These are phyloP conservation scores for Cystofilobasidium ferigula DNA, from an alignment of 768 basidiomycete species.

Conservation along the genomic window DNA sequence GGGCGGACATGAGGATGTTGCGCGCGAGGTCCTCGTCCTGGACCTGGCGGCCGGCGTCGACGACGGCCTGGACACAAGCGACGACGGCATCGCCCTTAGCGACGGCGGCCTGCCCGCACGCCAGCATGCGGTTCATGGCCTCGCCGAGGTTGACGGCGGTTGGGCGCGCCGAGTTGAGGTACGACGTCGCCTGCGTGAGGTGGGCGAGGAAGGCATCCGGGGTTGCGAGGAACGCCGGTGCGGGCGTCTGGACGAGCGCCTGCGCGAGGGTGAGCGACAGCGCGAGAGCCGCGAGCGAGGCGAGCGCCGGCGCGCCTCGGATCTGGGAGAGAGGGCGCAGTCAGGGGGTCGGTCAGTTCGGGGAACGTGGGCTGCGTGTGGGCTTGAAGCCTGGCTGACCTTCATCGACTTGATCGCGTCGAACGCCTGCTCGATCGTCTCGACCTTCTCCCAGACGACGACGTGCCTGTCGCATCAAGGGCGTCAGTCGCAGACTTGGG, in stretches of 20 bases:
- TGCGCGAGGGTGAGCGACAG: conserved; percentile 55
- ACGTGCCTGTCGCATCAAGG: conserved; percentile 36
- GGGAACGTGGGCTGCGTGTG: background rate
- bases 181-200: conserved; percentile 53
- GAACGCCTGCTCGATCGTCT: conserved; percentile 69
- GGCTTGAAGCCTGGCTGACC: conserved; percentile 44
- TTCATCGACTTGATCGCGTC: conserved; percentile 96
- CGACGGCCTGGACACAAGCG: conserved; percentile 47
- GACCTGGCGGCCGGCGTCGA: conserved; percentile 58
- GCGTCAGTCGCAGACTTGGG: conserved; percentile 43
- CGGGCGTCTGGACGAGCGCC: conserved; percentile 44
- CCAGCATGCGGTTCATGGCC: conserved; percentile 61
- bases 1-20: conserved; percentile 71
- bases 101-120: conserved; percentile 31
- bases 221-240: conserved; percentile 52
- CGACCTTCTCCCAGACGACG: conserved; percentile 42
- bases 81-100: conserved; percentile 20
- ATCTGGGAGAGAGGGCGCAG: conserved; percentile 42
- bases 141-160: conserved; percentile 92
- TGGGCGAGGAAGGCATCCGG: conserved; percentile 47
- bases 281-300: conserved; percentile 74
- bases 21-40: conserved; percentile 77
- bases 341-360: background rate
- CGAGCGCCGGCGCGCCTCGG: conserved; percentile 90
- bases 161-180: conserved; percentile 76